phyloP scores from a whole-genome alignment of 305 asterid genomes.

The Solanum aculeatissimum region DNA sequence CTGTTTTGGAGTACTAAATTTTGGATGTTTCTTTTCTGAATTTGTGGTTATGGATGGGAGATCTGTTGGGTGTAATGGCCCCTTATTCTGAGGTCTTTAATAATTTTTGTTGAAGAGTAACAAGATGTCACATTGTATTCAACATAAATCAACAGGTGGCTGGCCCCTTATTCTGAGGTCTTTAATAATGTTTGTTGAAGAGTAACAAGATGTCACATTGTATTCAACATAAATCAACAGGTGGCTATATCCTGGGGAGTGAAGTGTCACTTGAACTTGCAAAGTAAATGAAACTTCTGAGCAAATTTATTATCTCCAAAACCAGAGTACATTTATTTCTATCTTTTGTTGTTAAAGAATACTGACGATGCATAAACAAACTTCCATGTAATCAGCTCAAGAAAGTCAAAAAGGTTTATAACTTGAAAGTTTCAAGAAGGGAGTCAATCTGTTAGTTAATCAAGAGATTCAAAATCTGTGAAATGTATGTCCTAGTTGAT shows the following conservation, averaged over 20 bases:
- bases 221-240: not conserved
- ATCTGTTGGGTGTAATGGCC: not conserved
- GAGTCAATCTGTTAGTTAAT: not conserved
- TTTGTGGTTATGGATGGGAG: not conserved
- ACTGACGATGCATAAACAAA: not conserved
- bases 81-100: not conserved
- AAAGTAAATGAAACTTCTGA: not conserved
- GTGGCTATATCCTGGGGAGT: not conserved
- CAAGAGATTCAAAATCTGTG: not conserved
- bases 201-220: not conserved
- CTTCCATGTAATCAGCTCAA: not conserved
- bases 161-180: not conserved
- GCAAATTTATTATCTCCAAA: not conserved
- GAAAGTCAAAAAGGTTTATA: not conserved
- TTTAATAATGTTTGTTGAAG: not conserved
- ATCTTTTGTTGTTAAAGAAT: not conserved
- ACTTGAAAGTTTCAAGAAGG: not conserved
- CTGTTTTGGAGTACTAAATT: not conserved
- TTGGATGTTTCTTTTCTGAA: not conserved
- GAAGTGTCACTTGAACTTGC: not conserved
- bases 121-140: not conserved
- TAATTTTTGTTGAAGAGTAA: not conserved
- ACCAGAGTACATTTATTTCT: not conserved
- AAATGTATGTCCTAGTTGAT: too few relatives aligned
- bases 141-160: not conserved